Evolutionary conservation across 306 rosid species (phyloP).

Genomic region (Citrullus colocynthis): DNA sequence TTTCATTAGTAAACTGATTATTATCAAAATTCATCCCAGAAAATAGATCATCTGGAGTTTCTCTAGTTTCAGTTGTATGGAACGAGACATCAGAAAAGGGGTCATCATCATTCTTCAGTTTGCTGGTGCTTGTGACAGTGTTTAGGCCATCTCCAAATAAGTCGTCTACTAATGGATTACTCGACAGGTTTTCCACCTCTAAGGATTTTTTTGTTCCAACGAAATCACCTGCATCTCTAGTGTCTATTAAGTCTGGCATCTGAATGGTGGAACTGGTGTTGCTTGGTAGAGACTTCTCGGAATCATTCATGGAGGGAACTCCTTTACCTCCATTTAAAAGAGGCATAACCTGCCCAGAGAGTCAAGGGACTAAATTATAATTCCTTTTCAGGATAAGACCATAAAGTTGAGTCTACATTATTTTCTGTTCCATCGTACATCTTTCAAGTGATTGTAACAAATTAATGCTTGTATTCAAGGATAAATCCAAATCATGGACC

Average conservation of each 20-base stretch:
- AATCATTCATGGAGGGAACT: conserved; percentile 21
- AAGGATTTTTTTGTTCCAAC: conserved; percentile 16
- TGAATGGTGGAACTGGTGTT: conserved; percentile 28
- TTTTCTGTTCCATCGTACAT: background rate
- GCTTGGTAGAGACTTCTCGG: conserved; percentile 39
- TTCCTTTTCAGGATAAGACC: background rate
- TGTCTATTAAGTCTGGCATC: conserved; percentile 82
- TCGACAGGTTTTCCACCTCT: conserved; percentile 22
- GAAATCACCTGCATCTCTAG: conserved; percentile 47
- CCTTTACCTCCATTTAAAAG: conserved; percentile 65
- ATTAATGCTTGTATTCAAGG: background rate
- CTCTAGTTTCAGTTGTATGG: conserved; percentile 47
- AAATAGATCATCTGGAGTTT: conserved; percentile 56
- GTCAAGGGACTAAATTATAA: conserved; percentile 1
- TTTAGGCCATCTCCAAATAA: conserved; percentile 60
- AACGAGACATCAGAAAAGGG: conserved; percentile 94
- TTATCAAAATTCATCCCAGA: conserved; percentile 68
- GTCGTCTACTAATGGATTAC: conserved; percentile 61
- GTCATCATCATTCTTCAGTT: conserved; percentile 54
- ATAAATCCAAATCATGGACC: background rate
- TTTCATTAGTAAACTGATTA: conserved; percentile 27
- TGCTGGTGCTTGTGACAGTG: conserved; percentile 27
- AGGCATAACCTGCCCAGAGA: conserved; percentile 56
- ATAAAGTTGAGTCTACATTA: background rate
- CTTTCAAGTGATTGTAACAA: background rate